A percentile compares a stretch with the other conserved stretches of the same genome.
Evolutionary conservation across 1,139 yeast genomes (phyloP).

Genomic region (Lizanozyma gosingica): DNA sequence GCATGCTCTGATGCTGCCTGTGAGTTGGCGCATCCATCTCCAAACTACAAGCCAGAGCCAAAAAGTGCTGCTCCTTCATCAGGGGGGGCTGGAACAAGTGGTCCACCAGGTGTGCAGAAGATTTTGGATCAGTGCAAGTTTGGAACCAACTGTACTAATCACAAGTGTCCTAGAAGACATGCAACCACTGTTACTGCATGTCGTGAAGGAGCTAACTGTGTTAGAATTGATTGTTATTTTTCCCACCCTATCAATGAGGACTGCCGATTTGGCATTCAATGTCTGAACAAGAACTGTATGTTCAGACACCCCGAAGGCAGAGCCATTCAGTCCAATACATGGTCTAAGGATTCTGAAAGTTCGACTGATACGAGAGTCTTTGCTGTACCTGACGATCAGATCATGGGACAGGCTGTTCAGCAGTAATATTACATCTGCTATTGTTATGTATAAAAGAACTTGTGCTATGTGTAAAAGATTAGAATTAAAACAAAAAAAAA

Average conservation of each 20-base stretch:
- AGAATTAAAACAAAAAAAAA: conserved; percentile 12
- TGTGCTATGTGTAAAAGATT: conserved; percentile 3
- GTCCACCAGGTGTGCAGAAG: conserved; percentile 30
- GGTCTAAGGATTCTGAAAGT: conserved; percentile 27
- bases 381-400: conserved; percentile 73
- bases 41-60: conserved; percentile 27
- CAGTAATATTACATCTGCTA: conserved; percentile 5
- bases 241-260: conserved; percentile 72
- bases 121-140: conserved; percentile 76
- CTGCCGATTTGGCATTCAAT: conserved; percentile 71
- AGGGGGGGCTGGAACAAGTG: conserved; percentile 10
- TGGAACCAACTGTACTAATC: conserved; percentile 66
- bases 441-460: not conserved
- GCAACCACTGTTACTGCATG: conserved; percentile 67
- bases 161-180: conserved; percentile 75
- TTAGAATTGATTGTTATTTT: conserved; percentile 72
- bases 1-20: conserved; percentile 54
- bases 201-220: conserved; percentile 72
- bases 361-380: conserved; percentile 51
- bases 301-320: conserved; percentile 78
- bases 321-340: conserved; percentile 30
- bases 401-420: conserved; percentile 67
- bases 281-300: conserved; percentile 62
- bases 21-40: conserved; percentile 75
- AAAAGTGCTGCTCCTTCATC: conserved; percentile 11